Base-by-base conservation (phyloP, 2,329 filamentous ascomycete genomes). In the Phialemonium atrogriseum region DNA sequence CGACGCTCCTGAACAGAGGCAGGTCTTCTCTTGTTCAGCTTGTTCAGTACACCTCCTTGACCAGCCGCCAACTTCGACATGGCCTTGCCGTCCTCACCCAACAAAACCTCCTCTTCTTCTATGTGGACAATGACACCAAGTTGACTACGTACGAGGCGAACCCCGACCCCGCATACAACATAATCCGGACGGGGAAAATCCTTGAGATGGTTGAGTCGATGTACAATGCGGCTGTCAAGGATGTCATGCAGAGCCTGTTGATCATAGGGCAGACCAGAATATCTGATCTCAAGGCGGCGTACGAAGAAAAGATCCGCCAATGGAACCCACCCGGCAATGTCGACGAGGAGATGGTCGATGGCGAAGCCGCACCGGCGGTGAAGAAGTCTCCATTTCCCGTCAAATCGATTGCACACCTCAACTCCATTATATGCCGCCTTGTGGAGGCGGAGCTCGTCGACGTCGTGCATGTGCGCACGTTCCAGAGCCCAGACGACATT, bases 1-100 rank as follows among this genome's bases (percentile, higher is more conserved):
- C 77, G 29, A 73, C 79, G 30, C 76, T 98, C 37, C 69, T 87
- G 44, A 78, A 76, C 45, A 75, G 83, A 55, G 91, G 91, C 42
- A 79, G 88, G 46, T 79, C 87, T 30, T 73, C 77, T 16, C 67
- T 89, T 36, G 56, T 68, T 31, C 77, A 80, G 40, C 66, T 98
- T 19, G 70, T 70, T 24, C 77, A 80, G 31, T 70, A 83, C 50
- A 87, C 84, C 13, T 74, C 77, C 30, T 72, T 95, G 30, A 75
- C 73, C 33, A 68, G 73, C n/a, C 75, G 77, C 32, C 80, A 93
- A 51, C 64, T 94, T 42, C 83, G 80, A 47, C 78, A 88, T 59
- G 87, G 83, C 13, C 70, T 98, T 31, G 79, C 78, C 32, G 80
- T 91, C 19, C 77, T 96, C 41, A 73, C 94, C 24, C 89, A 96